phyloP scores from a whole-genome alignment of 306 rosid genomes.

The Gynostemma pentaphyllum region DNA sequence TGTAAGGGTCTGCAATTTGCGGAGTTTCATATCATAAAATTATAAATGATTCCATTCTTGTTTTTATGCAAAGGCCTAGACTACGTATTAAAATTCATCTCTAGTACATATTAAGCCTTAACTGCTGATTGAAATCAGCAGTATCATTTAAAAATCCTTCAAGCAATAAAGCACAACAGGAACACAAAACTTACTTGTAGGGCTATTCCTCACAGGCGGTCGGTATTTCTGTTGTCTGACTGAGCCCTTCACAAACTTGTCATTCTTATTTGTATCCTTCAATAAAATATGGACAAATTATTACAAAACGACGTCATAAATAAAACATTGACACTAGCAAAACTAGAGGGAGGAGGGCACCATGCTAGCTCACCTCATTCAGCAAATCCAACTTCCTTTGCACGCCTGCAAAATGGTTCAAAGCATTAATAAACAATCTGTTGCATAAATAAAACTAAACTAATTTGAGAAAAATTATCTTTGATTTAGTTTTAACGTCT shows the following conservation, averaged over 20 bases:
- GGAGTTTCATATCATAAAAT: not conserved
- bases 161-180: not conserved
- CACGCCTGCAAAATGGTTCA: constrained; percentile 43
- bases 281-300: not conserved
- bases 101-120: no score
- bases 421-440: not conserved
- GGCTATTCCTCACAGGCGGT: constrained; percentile 64
- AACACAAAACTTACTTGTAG: constrained; percentile 31
- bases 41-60: no score
- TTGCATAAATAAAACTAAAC: not conserved
- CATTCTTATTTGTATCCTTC: constrained; percentile 51
- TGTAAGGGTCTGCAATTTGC: constrained; percentile 38
- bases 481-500: no score
- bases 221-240: constrained; percentile 49
- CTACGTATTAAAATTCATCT: no score
- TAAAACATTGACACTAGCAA: no score
- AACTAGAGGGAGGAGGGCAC: not conserved
- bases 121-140: not conserved
- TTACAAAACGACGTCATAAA: not conserved
- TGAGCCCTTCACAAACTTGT: constrained; percentile 36
- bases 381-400: constrained; percentile 84
- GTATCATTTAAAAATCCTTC: not conserved
- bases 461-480: no score
- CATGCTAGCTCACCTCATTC: constrained; percentile 40
- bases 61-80: no score